Base-by-base conservation (phyloP, 2,329 filamentous ascomycete species). In the Cercospora sp. region DNA sequence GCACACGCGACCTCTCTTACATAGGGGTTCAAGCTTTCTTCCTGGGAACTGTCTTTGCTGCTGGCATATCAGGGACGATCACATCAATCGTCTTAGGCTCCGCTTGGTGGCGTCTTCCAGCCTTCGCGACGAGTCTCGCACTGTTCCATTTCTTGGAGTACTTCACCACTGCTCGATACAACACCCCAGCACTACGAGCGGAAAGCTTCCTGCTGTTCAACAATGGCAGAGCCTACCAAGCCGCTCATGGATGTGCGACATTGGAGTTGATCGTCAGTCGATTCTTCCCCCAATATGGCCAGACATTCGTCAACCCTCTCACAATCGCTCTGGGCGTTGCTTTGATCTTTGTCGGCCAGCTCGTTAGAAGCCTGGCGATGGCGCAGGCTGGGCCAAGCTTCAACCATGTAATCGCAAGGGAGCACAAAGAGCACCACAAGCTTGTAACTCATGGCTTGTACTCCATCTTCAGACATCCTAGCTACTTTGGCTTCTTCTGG, bases 401-500 rank as follows among this genome's bases (percentile, higher is more conserved):
- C 86, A 97, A 97, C 76, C 95, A 86, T 74, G 88, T 89, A 36
- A 89, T 97, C 8, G 92, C 95, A 79, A 88, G 81, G 55, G 80
- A 87, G 71, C 87, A 84, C 69, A 90, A 89, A 75, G 85, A 88
- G 3, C 88, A 87, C 1, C 95, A 99, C 79, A 84, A 84, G 58
- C 85, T 99, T n/a, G 91, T 99, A 2, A 97, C 91, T 0, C 84
- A 83, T 30, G 95, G 95, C 0, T 82, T 98, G 36, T 99, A 98
- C 79, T 82, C 83, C 7, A 79, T 86, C 55, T 82, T 96, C 63
- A 84, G 95, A 26, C 95, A 99, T 79, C 95, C 95, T 12, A 91
- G 91, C 68, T 99, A 99, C 81, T 97, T 98, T 82, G 95, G 94
- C 3, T 99, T 97, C 83, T 99, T 97, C 80, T 98, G 93, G 89